Base-by-base conservation (phyloP, 345 rosid genomes). In the Salix caprea region DNA sequence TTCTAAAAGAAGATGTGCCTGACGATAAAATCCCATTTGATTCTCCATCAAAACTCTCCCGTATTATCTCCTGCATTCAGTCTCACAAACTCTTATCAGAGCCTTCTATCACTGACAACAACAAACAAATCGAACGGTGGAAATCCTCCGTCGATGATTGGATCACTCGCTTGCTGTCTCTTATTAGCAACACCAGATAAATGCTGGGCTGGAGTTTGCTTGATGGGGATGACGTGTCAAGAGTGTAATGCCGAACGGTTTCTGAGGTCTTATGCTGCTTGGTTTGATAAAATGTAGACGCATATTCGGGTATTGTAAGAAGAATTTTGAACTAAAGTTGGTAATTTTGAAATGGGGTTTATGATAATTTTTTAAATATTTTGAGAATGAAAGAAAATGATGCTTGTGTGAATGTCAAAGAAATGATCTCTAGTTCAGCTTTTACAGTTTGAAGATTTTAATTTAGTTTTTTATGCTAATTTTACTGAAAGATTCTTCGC, bases 161-260 rank as follows among this genome's bases (percentile, higher is more conserved):
- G 96, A 76, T 84, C 66, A 76, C 80, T 18, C 82, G 90, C 50
- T 77, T 93, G 73, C 1, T 82, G n/a, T 40, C 74, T 12, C 83
- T 96, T 12, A 66, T 88, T 64, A 81, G 91, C 39, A 85, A 84
- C 37, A 69, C 90, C 94, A 87, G 93, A 92, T 87, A 91, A 88
- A 81, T 89, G 96, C 71, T 88, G 93, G 92, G 90, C 86, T 16
- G 98, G 97, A 74, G 87, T 92, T 52, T 83, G 87, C 82, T 85
- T 96, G 81, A 78, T 96, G 23, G 98, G 96, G 70, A 77, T 93
- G 76, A 90, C 95, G 74, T 91, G 89, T 81, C 87, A 83, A 84
- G 91, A 90, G 78, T 96, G 99, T 73, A 83, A 86, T 74, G 75
- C 88, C 23, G 88, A 84, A 16, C 94, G 94, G 32, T 93, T 93